phyloP scores from a whole-genome alignment of 306 rosid species.

The Ormosia semicastrata region DNA sequence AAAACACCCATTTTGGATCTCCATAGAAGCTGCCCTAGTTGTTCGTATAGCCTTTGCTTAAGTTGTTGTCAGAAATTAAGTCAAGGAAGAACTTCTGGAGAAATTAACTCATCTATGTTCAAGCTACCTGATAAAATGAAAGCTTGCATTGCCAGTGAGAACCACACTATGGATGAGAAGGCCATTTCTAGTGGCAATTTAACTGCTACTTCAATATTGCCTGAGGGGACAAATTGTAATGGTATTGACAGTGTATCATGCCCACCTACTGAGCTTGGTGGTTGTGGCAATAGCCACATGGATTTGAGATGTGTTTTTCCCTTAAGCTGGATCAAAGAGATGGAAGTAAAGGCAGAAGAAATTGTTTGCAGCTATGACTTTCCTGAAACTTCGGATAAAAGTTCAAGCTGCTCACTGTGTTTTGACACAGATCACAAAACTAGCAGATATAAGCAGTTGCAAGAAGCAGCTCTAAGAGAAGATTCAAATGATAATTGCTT shows the following conservation, averaged over 20 bases:
- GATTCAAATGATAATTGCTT: conserved; percentile 77
- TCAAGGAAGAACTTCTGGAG: conserved; percentile 45
- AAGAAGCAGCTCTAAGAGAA: conserved; percentile 70
- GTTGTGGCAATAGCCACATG: conserved; percentile 69
- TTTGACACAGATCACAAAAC: conserved; percentile 52
- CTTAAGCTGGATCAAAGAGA: conserved; percentile 70
- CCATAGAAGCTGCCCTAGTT: conserved; percentile 79
- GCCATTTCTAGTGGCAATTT: conserved; percentile 28
- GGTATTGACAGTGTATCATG: conserved; percentile 48
- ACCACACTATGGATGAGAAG: conserved; percentile 39
- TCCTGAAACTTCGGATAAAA: conserved; percentile 73
- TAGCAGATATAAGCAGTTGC: conserved; percentile 57
- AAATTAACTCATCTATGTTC: conserved; percentile 30
- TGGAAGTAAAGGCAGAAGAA: conserved; percentile 90
- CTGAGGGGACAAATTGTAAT: conserved; percentile 45
- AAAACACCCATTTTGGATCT: conserved; percentile 69
- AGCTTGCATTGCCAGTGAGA: conserved; percentile 33
- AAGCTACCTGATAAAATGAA: conserved; percentile 40
- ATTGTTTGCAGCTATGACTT: conserved; percentile 92
- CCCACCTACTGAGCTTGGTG: conserved; percentile 62
- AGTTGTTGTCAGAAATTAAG: conserved; percentile 63
- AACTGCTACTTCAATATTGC: conserved; percentile 40
- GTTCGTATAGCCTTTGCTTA: conserved; percentile 81
- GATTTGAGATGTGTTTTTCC: conserved; percentile 75
- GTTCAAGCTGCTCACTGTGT: conserved; percentile 77